These are phyloP conservation scores for Ophiostoma piceae DNA, from an alignment of 2,329 filamentous ascomycete species.

Conservation along the genomic window DNA sequence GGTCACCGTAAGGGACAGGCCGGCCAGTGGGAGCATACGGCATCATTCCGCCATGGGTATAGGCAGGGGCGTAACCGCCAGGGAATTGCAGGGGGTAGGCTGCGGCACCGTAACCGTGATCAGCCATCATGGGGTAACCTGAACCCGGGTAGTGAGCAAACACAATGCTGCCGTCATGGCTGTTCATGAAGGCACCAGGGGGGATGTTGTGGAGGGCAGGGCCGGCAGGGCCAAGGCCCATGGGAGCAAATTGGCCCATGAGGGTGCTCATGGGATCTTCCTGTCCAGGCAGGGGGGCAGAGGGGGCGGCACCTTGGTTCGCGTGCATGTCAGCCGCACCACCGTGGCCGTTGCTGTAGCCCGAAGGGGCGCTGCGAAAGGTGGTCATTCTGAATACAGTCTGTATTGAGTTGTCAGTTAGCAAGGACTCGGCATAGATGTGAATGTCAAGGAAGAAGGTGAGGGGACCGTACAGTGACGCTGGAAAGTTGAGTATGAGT, in stretches of 20 bases:
- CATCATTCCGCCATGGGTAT: constrained; percentile 33
- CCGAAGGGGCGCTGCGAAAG: constrained; percentile 17
- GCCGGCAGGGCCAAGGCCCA: constrained; percentile 29
- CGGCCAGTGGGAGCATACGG: constrained; percentile 51
- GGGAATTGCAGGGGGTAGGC: constrained; percentile 29
- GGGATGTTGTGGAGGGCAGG: constrained; percentile 30
- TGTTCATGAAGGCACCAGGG: constrained; percentile 28
- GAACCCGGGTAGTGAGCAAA: constrained; percentile 30
- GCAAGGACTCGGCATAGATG: neutral
- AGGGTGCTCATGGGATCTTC: constrained; percentile 28
- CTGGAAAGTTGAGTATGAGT: neutral
- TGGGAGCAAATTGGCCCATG: constrained; percentile 32
- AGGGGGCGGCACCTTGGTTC: constrained; percentile 16
- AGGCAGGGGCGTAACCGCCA: constrained; percentile 26
- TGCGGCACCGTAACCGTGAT: constrained; percentile 30
- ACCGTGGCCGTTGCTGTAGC: constrained; percentile 18
- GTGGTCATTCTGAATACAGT: constrained; percentile 29
- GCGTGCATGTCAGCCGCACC: constrained; percentile 16
- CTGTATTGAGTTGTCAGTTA: neutral
- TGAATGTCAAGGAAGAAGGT: neutral
- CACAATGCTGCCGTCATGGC: constrained; percentile 32
- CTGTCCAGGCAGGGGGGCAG: constrained; percentile 19
- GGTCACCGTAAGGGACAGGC: constrained; percentile 41
- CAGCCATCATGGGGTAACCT: constrained; percentile 30
- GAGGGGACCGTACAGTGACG: neutral